Base-by-base conservation (phyloP, 2,329 filamentous ascomycete genomes). In the Penicillium polonicum region DNA sequence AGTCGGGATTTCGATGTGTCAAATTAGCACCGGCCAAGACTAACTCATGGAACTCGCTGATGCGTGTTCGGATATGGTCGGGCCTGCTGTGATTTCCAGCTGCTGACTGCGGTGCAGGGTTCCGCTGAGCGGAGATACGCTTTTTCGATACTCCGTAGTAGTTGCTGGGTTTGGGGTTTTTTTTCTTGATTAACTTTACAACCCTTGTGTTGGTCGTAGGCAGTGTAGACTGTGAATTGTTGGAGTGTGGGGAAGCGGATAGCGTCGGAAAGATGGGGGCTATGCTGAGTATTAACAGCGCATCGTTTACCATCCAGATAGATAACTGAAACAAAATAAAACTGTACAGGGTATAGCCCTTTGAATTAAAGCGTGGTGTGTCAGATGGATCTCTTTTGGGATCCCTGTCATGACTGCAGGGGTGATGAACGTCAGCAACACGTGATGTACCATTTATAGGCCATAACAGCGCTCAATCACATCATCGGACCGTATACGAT, bases 401-500 rank as follows among this genome's bases (percentile, higher is more conserved):
- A 35, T 27, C n/a, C 39, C 38, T 19, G n/a, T 38, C 48, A 42
- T 13, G 19, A 19, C 35, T 39, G n/a, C 36, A 57, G 48, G 42
- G n/a, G 19, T 15, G 25, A 21, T 42, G 35, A 17, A 57, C 55
- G 55, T 57, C 55, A 57, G 43, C 48, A 9, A 10, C 55, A 57
- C 55, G 55, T 57, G 55, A 57, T 23, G 21, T 35, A 4, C 29
- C 31, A 45, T 35, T n/a, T 35, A 35, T 27, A 29, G 21, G 29
- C 6, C 17, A 41, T 27, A 7, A 27, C 41, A 3, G 42, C 23
- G 3, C 5, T 27, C 25, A 8, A 7, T 33, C 42, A 38, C 42
- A 48, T 39, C 25, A 23, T 53, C 21, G 15, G 8, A 13, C 9
- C 33, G 33, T 33, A 33, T 33, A 33, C 31, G 31, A 33, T 33